Percentiles rank a stretch among this genome's conserved stretches.
Conservation (phyloP, 1,284 basidiomycete genomes). For the Rhodotorula glutinis region DNA sequence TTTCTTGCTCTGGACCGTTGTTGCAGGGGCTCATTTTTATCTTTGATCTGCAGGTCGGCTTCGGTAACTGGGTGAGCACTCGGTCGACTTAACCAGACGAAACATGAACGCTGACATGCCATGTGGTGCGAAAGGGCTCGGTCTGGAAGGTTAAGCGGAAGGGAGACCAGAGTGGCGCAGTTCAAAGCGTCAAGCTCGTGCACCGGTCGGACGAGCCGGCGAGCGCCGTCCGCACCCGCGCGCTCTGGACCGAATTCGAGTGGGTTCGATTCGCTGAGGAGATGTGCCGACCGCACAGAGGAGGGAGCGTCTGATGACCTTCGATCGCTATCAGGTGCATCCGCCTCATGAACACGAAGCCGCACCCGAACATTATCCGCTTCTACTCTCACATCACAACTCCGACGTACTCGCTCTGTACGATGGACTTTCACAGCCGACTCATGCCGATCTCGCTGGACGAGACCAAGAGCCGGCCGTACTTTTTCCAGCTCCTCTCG, state of each 20-base stretch:
- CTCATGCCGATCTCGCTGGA: constrained; percentile 78
- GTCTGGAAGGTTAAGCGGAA: constrained; percentile 39
- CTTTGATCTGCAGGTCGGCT: constrained; percentile 58
- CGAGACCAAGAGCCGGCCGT: constrained; percentile 69
- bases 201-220: constrained; percentile 70
- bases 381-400: constrained; percentile 92
- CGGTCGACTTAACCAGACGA: no score
- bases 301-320: no score
- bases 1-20: no score
- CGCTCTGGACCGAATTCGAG: constrained; percentile 51
- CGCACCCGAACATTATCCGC: constrained; percentile 82
- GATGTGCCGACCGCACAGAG: no score
- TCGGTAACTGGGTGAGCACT: constrained; percentile 64
- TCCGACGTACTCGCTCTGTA: constrained; percentile 78
- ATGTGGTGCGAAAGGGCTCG: constrained; percentile 5
- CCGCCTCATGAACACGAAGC: constrained; percentile 69
- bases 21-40: no score
- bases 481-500: constrained; percentile 70
- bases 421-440: constrained; percentile 63
- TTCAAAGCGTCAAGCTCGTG: constrained; percentile 66
- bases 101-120: no score
- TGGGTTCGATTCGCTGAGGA: constrained; percentile 19
- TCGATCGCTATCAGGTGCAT: constrained; percentile 61
- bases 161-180: neutral
- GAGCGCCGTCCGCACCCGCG: constrained; percentile 78